Conservation (phyloP, 129 eudicot species). For the Flaveria linearis region DNA sequence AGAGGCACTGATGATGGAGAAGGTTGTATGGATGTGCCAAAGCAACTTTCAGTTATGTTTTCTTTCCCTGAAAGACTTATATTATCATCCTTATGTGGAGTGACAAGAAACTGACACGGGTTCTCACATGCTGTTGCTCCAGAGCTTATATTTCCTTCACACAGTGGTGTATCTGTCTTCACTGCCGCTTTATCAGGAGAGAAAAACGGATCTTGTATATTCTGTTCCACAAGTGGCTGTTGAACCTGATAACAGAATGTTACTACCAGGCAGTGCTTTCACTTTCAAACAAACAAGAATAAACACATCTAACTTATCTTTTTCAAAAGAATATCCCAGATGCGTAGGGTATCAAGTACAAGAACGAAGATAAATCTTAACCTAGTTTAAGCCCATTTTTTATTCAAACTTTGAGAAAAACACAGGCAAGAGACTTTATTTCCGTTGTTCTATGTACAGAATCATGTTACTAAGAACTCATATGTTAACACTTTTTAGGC, state of each 20-base stretch:
- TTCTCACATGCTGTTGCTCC: neutral
- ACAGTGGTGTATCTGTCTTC: constrained; percentile 39
- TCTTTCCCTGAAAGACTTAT: constrained; percentile 28
- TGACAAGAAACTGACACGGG: neutral
- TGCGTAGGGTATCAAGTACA: too few species aligned
- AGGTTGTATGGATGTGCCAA: constrained; percentile 35
- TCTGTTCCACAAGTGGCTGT: constrained; percentile 46
- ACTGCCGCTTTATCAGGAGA: constrained; percentile 49
- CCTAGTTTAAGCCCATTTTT: too few species aligned
- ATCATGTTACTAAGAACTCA: neutral
- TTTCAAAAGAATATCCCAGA: neutral
- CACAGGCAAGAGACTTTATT: neutral
- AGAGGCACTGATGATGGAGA: constrained; percentile 40
- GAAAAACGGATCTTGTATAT: constrained; percentile 36
- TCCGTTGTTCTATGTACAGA: neutral
- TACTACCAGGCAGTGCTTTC: neutral
- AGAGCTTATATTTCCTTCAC: constrained; percentile 9
- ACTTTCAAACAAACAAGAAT: neutral
- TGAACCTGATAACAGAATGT: constrained; percentile 19
- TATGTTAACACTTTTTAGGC: neutral
- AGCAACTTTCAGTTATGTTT: constrained; percentile 22
- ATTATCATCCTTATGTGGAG: neutral
- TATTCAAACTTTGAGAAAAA: neutral
- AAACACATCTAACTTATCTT: constrained; percentile 8
- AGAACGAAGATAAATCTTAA: too few species aligned